Evolutionary conservation across 768 basidiomycete genomes (phyloP), one percentile per base, ranked within the genome.

Genomic region (Obba rivulosa): DNA sequence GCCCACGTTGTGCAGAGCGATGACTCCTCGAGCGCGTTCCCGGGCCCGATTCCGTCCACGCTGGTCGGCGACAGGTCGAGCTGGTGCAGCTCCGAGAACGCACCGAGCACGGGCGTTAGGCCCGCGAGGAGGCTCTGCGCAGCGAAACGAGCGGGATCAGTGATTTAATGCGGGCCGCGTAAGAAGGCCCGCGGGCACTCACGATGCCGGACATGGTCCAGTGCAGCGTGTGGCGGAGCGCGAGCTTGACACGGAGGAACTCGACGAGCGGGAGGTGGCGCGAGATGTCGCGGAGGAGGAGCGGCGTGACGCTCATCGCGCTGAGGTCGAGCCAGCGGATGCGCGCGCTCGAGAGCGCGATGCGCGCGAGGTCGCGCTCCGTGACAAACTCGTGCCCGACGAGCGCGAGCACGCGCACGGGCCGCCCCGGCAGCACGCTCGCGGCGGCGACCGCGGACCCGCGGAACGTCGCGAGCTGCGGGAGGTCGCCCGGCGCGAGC

Each of bases 181-280:
- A 40, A 23, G 31, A 36, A 23, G 28, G 22, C 24, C 18, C 21
- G 31, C 46, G 10, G 3, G 46, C 11, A 62, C 83, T 79, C 67
- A 83, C 83, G 65, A 83, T 80, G 43, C 81, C 83, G 20, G 77
- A 75, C 49, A 83, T 70, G 20, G 80, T 71, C 57, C 76, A 80
- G 55, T 83, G 82, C 23, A 85, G 70, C 8, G 82, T 83, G 57
- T 85, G 81, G 34, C 82, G 68, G 28, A 85, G 67, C 17, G 83
- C 81, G 39, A 83, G 75, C 55, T 72, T 72, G 35, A 84, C 70
- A 49, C 72, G 73, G 57, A 84, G 68, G 36, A 62, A 67, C 58
- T 79, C 73, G 38, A 85, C 60, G 41, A 68, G 67, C 41, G 71
- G 66, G 41, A 84, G 68, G 60, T 76, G 69, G 16, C 64, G 67